A percentile compares a stretch with the other conserved stretches of the same genome.
Evolutionary conservation across 1,284 basidiomycete species (phyloP).

Genomic region (Leucoagaricus sp.): DNA sequence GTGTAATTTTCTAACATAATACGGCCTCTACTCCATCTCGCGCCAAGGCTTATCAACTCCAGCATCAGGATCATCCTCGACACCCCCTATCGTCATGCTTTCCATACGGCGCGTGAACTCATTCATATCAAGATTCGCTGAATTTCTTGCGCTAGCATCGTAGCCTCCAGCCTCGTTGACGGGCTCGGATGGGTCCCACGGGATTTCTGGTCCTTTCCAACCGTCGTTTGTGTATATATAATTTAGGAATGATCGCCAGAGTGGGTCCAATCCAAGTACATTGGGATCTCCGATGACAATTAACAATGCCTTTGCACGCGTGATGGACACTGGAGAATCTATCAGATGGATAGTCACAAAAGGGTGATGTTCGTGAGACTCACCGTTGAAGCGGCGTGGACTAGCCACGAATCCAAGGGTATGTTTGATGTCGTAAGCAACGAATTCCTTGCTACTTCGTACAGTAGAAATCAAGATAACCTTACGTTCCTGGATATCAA

Average conservation of each 20-base stretch:
- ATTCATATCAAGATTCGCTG: constrained; percentile 48
- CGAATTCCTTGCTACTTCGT: constrained; percentile 54
- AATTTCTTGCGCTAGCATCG: constrained; percentile 33
- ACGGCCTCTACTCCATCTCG: constrained; percentile 34
- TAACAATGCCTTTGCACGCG: constrained; percentile 53
- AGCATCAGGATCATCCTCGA: constrained; percentile 40
- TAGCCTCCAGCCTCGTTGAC: constrained; percentile 42
- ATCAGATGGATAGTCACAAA: too few species aligned
- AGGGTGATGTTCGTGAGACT: too few species aligned
- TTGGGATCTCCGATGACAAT: constrained; percentile 53
- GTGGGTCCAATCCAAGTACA: constrained; percentile 53
- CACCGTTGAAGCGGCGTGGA: constrained; percentile 66
- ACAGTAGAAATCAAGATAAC: constrained; percentile 70
- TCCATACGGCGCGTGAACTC: constrained; percentile 50
- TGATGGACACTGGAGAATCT: constrained; percentile 51
- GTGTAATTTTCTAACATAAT: too few species aligned
- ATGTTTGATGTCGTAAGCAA: constrained; percentile 59
- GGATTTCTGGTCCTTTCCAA: constrained; percentile 53
- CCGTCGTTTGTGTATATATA: constrained; percentile 52
- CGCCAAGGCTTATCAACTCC: constrained; percentile 57
- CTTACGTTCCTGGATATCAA: constrained; percentile 51
- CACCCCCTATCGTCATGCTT: constrained; percentile 39
- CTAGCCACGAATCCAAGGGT: constrained; percentile 67
- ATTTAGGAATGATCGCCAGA: constrained; percentile 59
- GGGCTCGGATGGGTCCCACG: constrained; percentile 48